phyloP scores from a whole-genome alignment of 2,329 filamentous ascomycete species.

The Sarocladium kiliense region DNA sequence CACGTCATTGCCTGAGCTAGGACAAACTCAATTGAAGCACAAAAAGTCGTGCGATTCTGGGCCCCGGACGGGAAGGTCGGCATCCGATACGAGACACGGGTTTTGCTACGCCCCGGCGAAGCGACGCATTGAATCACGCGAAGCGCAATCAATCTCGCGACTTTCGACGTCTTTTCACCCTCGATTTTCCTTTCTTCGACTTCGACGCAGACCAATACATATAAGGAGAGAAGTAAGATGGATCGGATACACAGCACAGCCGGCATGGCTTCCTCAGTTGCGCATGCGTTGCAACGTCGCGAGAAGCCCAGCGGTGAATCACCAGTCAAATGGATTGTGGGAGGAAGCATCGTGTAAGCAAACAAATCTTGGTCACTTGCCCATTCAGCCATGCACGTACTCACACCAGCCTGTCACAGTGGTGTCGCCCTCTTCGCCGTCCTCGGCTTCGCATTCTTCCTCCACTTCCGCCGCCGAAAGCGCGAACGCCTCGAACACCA shows the following conservation, averaged over 20 bases:
- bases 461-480: slow-evolving; percentile 17
- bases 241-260: background rate
- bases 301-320: background rate
- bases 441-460: slow-evolving; percentile 14
- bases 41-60: too few relatives aligned
- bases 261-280: background rate
- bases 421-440: slow-evolving; percentile 14
- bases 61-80: too few relatives aligned
- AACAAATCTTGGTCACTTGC: background rate
- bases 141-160: background rate
- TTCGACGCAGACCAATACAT: background rate
- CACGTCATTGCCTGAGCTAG: too few relatives aligned
- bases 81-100: too few relatives aligned
- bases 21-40: too few relatives aligned
- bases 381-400: background rate
- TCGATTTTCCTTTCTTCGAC: background rate
- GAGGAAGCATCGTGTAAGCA: background rate
- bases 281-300: background rate
- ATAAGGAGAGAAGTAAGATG: background rate
- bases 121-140: background rate
- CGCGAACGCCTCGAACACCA: slow-evolving; percentile 17
- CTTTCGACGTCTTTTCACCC: background rate
- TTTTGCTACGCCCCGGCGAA: too few relatives aligned
- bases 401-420: background rate
- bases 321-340: slow-evolving; percentile 6